Percentiles rank a stretch among this genome's conserved stretches.
Conservation (phyloP, 495 filamentous ascomycete genomes). For the Talaromyces wortmannii region DNA sequence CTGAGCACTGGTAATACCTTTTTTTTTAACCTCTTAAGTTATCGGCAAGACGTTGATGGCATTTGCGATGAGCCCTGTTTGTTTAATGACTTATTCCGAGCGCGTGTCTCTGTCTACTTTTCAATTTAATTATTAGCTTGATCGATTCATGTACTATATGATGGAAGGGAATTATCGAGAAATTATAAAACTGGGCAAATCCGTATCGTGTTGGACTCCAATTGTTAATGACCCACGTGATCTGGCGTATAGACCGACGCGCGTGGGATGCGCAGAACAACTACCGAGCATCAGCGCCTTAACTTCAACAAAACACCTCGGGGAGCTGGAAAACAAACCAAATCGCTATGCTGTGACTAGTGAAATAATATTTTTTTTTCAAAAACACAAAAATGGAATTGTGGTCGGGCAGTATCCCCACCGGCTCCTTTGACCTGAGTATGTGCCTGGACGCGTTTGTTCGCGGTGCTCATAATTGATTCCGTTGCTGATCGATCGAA, state of each 20-base stretch:
- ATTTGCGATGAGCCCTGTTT: neutral
- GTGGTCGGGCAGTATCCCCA: constrained; percentile 6
- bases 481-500: neutral
- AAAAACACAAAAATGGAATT: constrained; percentile 1
- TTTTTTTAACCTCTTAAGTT: neutral
- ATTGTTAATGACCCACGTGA: neutral
- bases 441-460: neutral
- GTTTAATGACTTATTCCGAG: neutral
- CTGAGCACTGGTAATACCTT: neutral
- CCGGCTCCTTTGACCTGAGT: neutral
- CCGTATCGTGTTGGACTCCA: no score
- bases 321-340: neutral
- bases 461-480: neutral
- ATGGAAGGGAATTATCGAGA: neutral
- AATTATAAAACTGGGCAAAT: no score
- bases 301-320: neutral
- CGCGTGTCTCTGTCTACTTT: neutral
- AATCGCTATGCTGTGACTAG: neutral
- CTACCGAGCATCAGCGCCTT: neutral
- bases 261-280: neutral
- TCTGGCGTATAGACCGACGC: neutral
- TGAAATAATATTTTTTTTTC: neutral
- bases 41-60: neutral
- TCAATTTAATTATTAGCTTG: neutral
- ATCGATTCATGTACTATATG: neutral